These are phyloP conservation scores for Mortierella sp. DNA, from an alignment of 371 early-diverging fungal genomes.

Conservation along the genomic window DNA sequence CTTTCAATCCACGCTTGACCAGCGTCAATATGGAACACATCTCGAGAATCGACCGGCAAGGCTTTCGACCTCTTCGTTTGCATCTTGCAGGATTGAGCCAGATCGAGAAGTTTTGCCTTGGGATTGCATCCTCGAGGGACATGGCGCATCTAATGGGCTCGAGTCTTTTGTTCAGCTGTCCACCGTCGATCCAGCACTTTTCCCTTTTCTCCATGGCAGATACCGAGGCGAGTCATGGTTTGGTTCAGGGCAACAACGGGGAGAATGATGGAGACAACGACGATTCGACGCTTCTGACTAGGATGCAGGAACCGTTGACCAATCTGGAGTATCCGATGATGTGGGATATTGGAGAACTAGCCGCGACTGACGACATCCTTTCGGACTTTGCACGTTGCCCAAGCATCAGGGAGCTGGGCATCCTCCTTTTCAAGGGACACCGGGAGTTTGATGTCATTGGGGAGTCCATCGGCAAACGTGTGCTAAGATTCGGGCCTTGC, in stretches of 20 bases:
- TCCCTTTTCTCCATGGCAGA: neutral
- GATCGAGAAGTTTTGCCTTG: no score
- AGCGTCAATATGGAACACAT: no score
- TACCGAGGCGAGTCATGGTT: no score
- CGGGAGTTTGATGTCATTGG: neutral
- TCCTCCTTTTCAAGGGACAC: neutral
- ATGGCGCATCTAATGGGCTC: no score
- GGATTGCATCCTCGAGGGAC: no score
- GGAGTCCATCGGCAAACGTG: neutral
- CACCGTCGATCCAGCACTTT: neutral
- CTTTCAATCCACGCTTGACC: no score
- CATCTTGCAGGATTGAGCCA: no score
- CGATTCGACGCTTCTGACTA: no score
- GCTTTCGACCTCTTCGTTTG: no score
- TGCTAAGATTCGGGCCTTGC: neutral
- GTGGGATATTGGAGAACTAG: neutral
- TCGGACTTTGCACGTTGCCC: neutral
- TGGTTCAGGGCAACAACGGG: no score
- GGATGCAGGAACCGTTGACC: neutral
- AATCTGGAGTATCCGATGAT: neutral
- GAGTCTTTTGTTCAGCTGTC: neutral
- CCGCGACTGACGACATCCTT: neutral
- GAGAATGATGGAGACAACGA: neutral
- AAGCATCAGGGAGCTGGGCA: neutral
- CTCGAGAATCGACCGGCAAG: no score